Evolutionary conservation across 176 grass and related monocot species (phyloP).

Genomic region (Bolboschoenus planiculmis): DNA sequence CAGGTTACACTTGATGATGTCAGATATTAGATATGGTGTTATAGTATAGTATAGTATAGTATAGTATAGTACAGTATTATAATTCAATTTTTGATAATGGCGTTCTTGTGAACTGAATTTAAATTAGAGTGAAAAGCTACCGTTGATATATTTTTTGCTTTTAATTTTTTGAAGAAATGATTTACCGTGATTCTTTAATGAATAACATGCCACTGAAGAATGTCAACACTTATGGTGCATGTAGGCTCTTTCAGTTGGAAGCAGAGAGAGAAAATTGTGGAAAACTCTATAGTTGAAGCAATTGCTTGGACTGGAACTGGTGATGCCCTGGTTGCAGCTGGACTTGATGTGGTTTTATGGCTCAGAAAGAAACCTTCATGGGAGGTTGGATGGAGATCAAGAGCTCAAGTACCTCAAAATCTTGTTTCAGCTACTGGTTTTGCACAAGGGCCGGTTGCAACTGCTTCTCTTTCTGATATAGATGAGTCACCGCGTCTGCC

Average conservation of each 20-base stretch:
- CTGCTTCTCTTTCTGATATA: constrained; percentile 29
- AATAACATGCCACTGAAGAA: not conserved
- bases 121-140: not conserved
- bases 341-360: constrained; percentile 66
- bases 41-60: too few species aligned
- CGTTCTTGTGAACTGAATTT: not conserved
- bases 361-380: constrained; percentile 42
- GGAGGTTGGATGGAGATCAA: constrained; percentile 67
- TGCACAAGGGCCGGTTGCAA: constrained; percentile 49
- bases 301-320: constrained; percentile 61
- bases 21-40: too few species aligned
- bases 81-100: not conserved
- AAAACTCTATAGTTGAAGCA: constrained; percentile 37
- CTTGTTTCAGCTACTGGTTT: constrained; percentile 56
- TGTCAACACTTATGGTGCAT: not conserved
- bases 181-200: not conserved
- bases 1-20: constrained; percentile 19
- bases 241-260: constrained; percentile 74
- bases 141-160: not conserved
- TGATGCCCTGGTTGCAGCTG: constrained; percentile 50
- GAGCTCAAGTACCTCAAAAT: constrained; percentile 45
- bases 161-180: not conserved
- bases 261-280: constrained; percentile 43
- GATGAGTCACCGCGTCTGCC: not conserved
- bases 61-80: constrained; percentile 19